Evolutionary conservation across 208 protist species (phyloP), one percentile per base, ranked within the genome.

Genomic region (Crithidia fasciculata): DNA sequence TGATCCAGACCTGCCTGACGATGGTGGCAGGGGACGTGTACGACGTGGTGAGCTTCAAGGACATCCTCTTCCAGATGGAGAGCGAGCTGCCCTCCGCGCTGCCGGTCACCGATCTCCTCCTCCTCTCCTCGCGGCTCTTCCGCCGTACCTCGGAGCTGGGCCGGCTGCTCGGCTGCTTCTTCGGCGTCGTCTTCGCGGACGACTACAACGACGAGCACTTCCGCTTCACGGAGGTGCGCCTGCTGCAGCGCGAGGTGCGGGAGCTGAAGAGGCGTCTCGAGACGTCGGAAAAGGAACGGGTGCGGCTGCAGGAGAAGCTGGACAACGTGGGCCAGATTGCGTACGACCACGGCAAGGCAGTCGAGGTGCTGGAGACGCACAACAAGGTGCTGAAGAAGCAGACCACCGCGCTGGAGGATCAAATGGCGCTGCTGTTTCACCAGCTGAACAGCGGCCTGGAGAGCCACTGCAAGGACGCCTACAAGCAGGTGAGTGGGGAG

Each of bases 351-450:
- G 87, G 87, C 40, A 89, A 87, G 52, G 86, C 89, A 0, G 89
- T 98, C 28, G 88, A 96, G 62, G 62, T 93, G 19, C 79, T 97
- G 13, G 90, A 97, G 70, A 82, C 89, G n/a, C 93, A 88, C 64
- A 96, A 95, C 74, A 73, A 85, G 16, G 89, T 84, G 18, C 81
- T 97, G 44, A 86, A 94, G 71, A 81, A 93, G 52, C 91, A 95
- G 44, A 95, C 85, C 28, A 94, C 54, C 19, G 91, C 85, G 13
- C 66, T 97, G 18, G 88, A 98, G 77, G 95, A 98, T 69, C 92
- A 98, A 63, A 98, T 98, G 95, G 91, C 91, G 58, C 68, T 96
- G 56, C 88, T 98, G 2, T 97, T 98, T 58, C 87, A 93, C 10
- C 92, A 96, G 54, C 70, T 98, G 8, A 95, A 95, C 74, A 78